Percentiles rank a stretch among this genome's conserved stretches.
Conservation (phyloP, 768 basidiomycete genomes). For the Termitomyces sp. region DNA sequence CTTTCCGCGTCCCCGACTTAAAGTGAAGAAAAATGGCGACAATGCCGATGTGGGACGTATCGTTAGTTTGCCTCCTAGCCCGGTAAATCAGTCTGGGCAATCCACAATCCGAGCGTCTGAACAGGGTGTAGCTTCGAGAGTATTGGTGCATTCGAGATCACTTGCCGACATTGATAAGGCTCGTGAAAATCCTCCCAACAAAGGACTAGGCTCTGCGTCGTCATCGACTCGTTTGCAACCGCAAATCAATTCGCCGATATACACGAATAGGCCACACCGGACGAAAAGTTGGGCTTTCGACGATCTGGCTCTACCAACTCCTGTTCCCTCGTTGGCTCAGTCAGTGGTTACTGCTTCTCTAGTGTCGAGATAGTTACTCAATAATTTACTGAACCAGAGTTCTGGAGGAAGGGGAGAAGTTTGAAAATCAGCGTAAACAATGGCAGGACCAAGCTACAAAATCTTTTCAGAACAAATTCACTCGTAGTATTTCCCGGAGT, state of each 20-base stretch:
- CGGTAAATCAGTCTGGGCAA: constrained; percentile 22
- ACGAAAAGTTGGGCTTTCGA: constrained; percentile 61
- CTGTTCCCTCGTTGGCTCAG: constrained; percentile 55
- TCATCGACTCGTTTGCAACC: background rate
- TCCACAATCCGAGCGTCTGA: constrained; percentile 11
- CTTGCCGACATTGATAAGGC: constrained; percentile 30
- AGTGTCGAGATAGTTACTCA: background rate
- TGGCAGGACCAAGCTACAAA: constrained; percentile 63
- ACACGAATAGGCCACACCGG: constrained; percentile 24
- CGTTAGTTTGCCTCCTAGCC: constrained; percentile 49
- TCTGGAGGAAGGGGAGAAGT: constrained; percentile 55
- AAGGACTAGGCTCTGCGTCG: background rate
- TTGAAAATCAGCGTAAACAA: constrained; percentile 58
- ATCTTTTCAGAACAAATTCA: constrained; percentile 63
- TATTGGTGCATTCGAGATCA: constrained; percentile 46
- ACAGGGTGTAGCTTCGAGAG: constrained; percentile 37
- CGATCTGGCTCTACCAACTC: constrained; percentile 55
- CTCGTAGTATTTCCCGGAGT: constrained; percentile 58
- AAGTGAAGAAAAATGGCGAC: constrained; percentile 35
- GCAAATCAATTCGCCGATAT: background rate
- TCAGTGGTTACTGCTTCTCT: constrained; percentile 20
- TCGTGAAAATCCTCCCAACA: background rate
- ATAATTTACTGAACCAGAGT: constrained; percentile 41
- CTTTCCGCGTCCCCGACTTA: constrained; percentile 73
- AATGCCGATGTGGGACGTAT: constrained; percentile 24